Percentiles rank a stretch among this genome's conserved stretches.
Evolutionary conservation across 75 land plant genomes (phyloP).

Genomic region (Selaginella tamariscina): DNA sequence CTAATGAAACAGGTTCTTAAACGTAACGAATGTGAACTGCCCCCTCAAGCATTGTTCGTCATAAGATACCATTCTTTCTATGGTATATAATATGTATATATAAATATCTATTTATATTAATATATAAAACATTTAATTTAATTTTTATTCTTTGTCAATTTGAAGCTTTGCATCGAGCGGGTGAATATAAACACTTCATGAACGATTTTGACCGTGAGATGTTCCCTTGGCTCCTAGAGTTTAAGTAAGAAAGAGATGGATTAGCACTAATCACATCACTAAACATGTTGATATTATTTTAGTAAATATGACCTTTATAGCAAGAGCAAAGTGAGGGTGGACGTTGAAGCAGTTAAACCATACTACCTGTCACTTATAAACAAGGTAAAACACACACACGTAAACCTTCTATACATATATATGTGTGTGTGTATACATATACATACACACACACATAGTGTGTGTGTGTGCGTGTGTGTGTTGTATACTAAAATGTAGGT

Average conservation of each 20-base stretch:
- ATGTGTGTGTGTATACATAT: too few relatives aligned
- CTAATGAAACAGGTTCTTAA: slow-evolving; percentile 73
- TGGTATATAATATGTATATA: slow-evolving; percentile 21
- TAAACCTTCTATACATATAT: too few relatives aligned
- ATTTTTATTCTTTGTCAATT: not conserved
- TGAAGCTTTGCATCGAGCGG: slow-evolving; percentile 59
- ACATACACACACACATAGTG: too few relatives aligned
- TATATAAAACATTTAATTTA: not conserved
- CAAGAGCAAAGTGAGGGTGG: slow-evolving; percentile 70
- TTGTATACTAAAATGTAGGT: too few relatives aligned
- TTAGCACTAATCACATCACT: too few relatives aligned
- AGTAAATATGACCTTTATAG: slow-evolving; percentile 88
- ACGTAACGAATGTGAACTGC: slow-evolving; percentile 49
- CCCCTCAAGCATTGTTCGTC: slow-evolving; percentile 67
- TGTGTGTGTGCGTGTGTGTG: too few relatives aligned
- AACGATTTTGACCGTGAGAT: slow-evolving; percentile 56
- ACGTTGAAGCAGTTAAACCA: slow-evolving; percentile 72
- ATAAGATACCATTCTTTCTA: slow-evolving; percentile 86
- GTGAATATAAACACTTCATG: slow-evolving; percentile 58
- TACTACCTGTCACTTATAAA: slow-evolving; percentile 65
- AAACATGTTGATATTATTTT: too few relatives aligned
- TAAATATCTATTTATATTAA: not conserved
- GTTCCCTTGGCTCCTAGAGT: slow-evolving; percentile 58
- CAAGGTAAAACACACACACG: slow-evolving; percentile 42
- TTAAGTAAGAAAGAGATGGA: slow-evolving; percentile 40